Base-by-base conservation (phyloP, 345 rosid genomes). In the Mercurialis annua region DNA sequence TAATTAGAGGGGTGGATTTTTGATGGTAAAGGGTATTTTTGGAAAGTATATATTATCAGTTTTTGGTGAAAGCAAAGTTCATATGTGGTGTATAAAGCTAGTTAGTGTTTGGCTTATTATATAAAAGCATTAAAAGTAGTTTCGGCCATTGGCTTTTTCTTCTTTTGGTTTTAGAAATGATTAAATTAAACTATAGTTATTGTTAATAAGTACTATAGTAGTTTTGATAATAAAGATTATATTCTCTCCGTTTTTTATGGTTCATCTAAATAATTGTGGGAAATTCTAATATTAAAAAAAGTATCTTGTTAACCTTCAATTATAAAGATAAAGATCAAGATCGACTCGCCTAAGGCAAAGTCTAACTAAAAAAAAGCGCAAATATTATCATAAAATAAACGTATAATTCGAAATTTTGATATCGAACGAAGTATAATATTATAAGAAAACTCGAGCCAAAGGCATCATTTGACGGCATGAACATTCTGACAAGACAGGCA, bases 31-130 rank as follows among this genome's bases (percentile, higher is more conserved):
- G 27, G 43, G 68, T 18, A 30, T 38, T 46, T 63, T 68, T 29
- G 2, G 51, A 29, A 57, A 57, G 34, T 31, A n/a, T 55, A 18
- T 31, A 57, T 33, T 8, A 29, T 40, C 44, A 26, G 62, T 33
- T 57, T 31, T 57, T 36, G 10, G 43, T n/a, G 21, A 67, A 57
- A 58, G 53, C 44, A 36, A 5, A 27, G 31, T 9, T 49, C 7
- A 1, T 30, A 40, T 72, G 47, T 75, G 34, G 57, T 73, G 83
- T 79, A 63, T 23, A 74, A 76, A 5, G 42, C 43, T 46, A 11
- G 11, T 42, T 67, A 16, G 10, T 26, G 34, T 51, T 58, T 33
- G 74, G 16, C 11, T 59, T 62, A 71, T 66, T 51, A n/a, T n/a
- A n/a, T n/a, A 40, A 52, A 71, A 67, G 62, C 66, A 26, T 48